A percentile compares a stretch with the other conserved stretches of the same genome.
Evolutionary conservation across 202 grass and related monocot genomes (phyloP).

Genomic region (Bolboschoenoplectus hybrid): DNA sequence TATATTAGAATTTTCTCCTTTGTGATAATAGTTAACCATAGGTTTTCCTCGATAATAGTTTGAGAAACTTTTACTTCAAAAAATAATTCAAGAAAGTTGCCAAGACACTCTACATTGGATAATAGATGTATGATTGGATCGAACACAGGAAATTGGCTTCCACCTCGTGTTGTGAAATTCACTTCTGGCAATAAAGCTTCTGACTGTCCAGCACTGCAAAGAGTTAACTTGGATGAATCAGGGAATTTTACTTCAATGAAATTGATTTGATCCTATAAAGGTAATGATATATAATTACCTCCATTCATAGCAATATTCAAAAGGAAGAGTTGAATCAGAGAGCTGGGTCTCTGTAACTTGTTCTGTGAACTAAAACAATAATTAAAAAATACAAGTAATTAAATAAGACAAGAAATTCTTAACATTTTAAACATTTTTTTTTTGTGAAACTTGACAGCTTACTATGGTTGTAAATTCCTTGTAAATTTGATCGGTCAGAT

Average conservation of each 20-base stretch:
- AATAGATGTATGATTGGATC: accelerated
- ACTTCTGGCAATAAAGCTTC: neutral
- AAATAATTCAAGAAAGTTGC: neutral
- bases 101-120: neutral
- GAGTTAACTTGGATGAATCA: neutral
- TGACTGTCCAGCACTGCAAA: constrained; percentile 39
- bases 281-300: constrained; percentile 32
- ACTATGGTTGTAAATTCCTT: constrained; percentile 45
- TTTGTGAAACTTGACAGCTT: neutral
- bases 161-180: constrained; percentile 52
- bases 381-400: neutral
- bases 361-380: constrained; percentile 47
- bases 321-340: constrained; percentile 16
- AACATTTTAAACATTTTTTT: neutral
- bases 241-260: neutral
- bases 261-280: constrained; percentile 22
- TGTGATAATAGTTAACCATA: neutral
- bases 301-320: constrained; percentile 62
- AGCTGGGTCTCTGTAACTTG: constrained; percentile 36
- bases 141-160: constrained; percentile 53
- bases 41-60: neutral
- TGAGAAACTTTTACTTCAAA: neutral
- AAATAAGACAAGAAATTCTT: neutral
- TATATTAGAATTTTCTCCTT: neutral
- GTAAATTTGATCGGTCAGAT: constrained; percentile 64